These are phyloP conservation scores for Hanseniaspora clermontiae DNA, from an alignment of 805 yeast species.

Conservation along the genomic window DNA sequence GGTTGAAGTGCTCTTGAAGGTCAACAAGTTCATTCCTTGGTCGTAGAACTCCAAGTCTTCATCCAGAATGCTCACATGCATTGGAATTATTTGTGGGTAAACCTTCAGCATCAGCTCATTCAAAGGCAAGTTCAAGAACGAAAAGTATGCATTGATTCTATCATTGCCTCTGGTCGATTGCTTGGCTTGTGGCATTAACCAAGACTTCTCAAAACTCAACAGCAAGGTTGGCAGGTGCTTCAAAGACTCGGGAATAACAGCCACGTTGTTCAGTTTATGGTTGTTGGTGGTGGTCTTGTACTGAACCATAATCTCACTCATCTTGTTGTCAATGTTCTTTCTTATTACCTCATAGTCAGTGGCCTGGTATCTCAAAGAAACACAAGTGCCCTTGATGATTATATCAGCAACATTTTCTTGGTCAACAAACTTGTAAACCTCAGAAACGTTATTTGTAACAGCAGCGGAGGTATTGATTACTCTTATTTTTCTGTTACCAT, in stretches of 20 bases:
- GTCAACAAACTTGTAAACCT: constrained; percentile 68
- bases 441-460: constrained; percentile 58
- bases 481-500: constrained; percentile 71
- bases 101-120: constrained; percentile 48
- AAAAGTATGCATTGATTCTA: constrained; percentile 36
- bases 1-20: constrained; percentile 37
- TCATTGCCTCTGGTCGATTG: constrained; percentile 43
- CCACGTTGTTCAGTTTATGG: constrained; percentile 33
- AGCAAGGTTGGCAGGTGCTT: constrained; percentile 56
- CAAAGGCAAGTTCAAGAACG: constrained; percentile 39
- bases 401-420: constrained; percentile 51
- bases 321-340: constrained; percentile 39
- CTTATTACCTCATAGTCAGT: constrained; percentile 38
- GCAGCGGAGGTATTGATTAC: constrained; percentile 77
- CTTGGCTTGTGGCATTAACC: constrained; percentile 37
- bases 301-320: constrained; percentile 45
- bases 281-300: constrained; percentile 40
- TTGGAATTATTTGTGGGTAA: constrained; percentile 67
- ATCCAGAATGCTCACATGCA: constrained; percentile 48
- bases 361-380: constrained; percentile 21
- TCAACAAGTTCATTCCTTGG: constrained; percentile 32
- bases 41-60: constrained; percentile 41
- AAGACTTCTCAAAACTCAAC: constrained; percentile 57
- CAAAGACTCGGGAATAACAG: constrained; percentile 72
- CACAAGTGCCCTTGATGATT: constrained; percentile 38